Evolutionary conservation across 176 grass and related monocot genomes (phyloP).

Genomic region (Zoysia japonica): DNA sequence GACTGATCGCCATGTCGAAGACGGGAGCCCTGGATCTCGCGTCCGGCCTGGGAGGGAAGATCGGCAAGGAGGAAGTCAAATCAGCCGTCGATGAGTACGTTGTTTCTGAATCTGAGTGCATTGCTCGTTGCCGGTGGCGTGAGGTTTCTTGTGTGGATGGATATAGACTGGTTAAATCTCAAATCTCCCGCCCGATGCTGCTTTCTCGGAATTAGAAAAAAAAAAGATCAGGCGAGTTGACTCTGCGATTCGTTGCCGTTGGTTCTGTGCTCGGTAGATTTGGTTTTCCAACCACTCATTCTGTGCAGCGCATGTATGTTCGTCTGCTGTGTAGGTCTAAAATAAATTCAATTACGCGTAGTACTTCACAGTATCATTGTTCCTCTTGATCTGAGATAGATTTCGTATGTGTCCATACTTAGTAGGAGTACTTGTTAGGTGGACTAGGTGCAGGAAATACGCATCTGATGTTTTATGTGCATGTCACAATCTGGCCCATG

Average conservation of each 20-base stretch:
- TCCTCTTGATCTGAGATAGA: not conserved
- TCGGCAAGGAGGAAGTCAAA: conserved; percentile 55
- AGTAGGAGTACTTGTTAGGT: not conserved
- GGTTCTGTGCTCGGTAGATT: not conserved
- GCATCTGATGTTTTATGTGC: not conserved
- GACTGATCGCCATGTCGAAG: conserved; percentile 49
- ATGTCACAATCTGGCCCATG: not conserved
- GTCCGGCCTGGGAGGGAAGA: conserved; percentile 59
- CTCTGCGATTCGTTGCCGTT: not conserved
- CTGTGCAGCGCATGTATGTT: not conserved
- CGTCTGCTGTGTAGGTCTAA: not conserved
- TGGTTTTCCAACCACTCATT: not conserved
- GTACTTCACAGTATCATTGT: not conserved
- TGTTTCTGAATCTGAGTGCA: not conserved
- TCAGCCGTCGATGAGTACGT: conserved; percentile 65
- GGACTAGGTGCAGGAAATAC: not conserved
- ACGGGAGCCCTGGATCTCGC: conserved; percentile 63
- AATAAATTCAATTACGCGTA: not conserved
- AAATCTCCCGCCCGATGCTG: not conserved
- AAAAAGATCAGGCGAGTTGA: conserved; percentile 1
- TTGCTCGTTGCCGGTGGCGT: not conserved
- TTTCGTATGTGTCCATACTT: not conserved
- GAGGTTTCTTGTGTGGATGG: not conserved
- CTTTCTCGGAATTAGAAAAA: not conserved
- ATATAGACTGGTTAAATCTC: no score